Base-by-base conservation (phyloP, 2,329 filamentous ascomycete genomes). In the Dactylellina leptospora region DNA sequence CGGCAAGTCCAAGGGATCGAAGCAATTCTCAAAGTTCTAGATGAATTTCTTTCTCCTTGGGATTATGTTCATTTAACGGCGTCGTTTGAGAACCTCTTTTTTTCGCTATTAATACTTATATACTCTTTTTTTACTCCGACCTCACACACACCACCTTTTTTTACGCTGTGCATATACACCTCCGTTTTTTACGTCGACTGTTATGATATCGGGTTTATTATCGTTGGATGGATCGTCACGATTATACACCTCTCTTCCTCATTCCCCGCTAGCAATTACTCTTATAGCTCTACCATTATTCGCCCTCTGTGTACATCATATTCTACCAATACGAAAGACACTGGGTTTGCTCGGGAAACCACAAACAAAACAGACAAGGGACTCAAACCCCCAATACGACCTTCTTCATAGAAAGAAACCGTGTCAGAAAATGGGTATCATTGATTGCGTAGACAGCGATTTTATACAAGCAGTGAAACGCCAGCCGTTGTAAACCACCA, bases 1-100 rank as follows among this genome's bases (percentile, higher is more conserved):
- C 84, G 89, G 93, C 85, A 96, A 92, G 80, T 92, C 93, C 85
- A 97, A 97, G 90, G 85, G 88, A 80, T 92, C 97, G 84, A 99
- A 99, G 92, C 84, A 88, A 83, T 99, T 99, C 89, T 86, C 83
- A 87, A 99, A 99, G 88, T 99, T 99, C 87, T 99, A 96, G 89
- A 63, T 40, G 47, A 38, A 42, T 68, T 56, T 55, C 55, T 54
- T 62, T 44, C 56, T 55, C 54, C 55, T 64, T 58, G 68, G 68
- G 61, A 72, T 71, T 63, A 51, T 71, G 66, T 71, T 72, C 68
- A 72, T 72, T 64, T 72, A 72, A 72, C 56, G 66, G 59, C 68
- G 68, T 63, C 68, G 68, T 60, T n/a, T 60, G 68, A 72, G 68
- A 72, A 62, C 58, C 45, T 60, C 54, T 53, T 55, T 40, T 40